Evolutionary conservation across 2,329 filamentous ascomycete species (phyloP).

Genomic region (Fonsecaea pedrosoi): DNA sequence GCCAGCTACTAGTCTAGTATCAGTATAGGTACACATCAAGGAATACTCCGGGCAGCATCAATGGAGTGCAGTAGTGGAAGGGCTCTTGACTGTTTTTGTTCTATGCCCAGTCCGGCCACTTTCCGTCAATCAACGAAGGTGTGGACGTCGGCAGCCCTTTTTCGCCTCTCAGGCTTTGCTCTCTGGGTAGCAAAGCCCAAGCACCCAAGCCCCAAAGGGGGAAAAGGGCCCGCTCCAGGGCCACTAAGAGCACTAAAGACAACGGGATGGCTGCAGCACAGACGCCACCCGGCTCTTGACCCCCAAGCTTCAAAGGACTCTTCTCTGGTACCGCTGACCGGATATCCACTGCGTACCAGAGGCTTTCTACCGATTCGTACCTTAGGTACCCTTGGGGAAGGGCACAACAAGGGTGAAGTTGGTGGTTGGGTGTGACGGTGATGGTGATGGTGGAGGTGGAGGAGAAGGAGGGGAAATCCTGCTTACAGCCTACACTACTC

Average conservation of each 20-base stretch:
- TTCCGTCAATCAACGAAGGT: slow-evolving; percentile 26
- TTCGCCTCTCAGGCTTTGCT: slow-evolving; percentile 15
- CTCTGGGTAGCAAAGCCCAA: slow-evolving; percentile 9
- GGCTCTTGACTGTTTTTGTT: slow-evolving; percentile 5
- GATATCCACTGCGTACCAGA: slow-evolving; percentile 7
- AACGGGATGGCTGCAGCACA: slow-evolving; percentile 30
- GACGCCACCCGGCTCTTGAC: slow-evolving; percentile 25
- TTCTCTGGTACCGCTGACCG: background rate
- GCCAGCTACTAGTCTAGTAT: background rate
- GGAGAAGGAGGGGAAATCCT: background rate
- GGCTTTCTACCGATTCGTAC: slow-evolving; percentile 8
- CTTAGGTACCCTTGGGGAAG: background rate
- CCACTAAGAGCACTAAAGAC: slow-evolving; percentile 7
- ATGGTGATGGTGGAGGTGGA: background rate
- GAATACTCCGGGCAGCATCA: slow-evolving; percentile 6
- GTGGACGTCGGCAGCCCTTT: slow-evolving; percentile 18
- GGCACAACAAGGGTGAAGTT: background rate
- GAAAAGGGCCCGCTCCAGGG: slow-evolving; percentile 3
- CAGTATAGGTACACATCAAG: slow-evolving; percentile 3
- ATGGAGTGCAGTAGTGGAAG: slow-evolving; percentile 4
- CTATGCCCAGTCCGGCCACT: slow-evolving; percentile 15
- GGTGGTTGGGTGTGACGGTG: background rate
- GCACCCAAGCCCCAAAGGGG: slow-evolving; percentile 15
- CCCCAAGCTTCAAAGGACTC: slow-evolving; percentile 2
- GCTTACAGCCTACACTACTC: background rate